These are phyloP conservation scores for Glycine latifolia DNA, from an alignment of 306 rosid genomes.

Conservation along the genomic window DNA sequence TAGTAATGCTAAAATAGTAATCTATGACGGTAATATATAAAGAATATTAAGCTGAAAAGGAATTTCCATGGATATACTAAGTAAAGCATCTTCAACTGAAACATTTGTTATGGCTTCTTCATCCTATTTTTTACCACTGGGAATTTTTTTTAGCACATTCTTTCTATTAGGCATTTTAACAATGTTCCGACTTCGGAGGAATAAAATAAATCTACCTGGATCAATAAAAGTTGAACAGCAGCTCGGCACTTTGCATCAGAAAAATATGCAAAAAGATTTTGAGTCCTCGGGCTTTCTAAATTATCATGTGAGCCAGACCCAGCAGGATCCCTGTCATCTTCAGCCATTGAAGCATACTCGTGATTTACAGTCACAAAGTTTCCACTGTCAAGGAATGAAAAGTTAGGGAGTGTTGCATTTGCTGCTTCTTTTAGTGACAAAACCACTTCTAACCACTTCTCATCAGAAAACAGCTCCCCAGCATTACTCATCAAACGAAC, in stretches of 20 bases:
- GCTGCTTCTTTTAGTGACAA: constrained; percentile 85
- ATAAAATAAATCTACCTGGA: constrained; percentile 76
- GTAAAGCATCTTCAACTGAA: constrained; percentile 24
- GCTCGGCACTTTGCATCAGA: constrained; percentile 93
- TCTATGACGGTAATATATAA: not conserved
- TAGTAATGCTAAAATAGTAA: constrained; percentile 11
- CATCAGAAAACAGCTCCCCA: constrained; percentile 92
- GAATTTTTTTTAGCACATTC: not conserved
- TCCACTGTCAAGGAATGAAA: constrained; percentile 67
- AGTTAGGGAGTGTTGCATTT: constrained; percentile 86
- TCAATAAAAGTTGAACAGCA: constrained; percentile 95
- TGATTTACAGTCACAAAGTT: constrained; percentile 49
- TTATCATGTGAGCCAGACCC: constrained; percentile 63
- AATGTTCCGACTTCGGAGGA: not conserved
- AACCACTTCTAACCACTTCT: constrained; percentile 97
- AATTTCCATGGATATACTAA: constrained; percentile 12
- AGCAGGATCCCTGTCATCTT: constrained; percentile 58
- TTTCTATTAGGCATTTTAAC: constrained; percentile 1
- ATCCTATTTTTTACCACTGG: not conserved
- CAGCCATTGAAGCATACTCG: constrained; percentile 54
- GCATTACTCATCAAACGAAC: constrained; percentile 99
- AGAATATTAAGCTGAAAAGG: not conserved
- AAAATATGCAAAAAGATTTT: constrained; percentile 64
- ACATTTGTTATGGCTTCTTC: constrained; percentile 18
- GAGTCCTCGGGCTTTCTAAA: constrained; percentile 60